Evolutionary conservation across 2,329 filamentous ascomycete genomes (phyloP), one percentile per base, ranked within the genome.

Genomic region (Cladophialophora exuberans): DNA sequence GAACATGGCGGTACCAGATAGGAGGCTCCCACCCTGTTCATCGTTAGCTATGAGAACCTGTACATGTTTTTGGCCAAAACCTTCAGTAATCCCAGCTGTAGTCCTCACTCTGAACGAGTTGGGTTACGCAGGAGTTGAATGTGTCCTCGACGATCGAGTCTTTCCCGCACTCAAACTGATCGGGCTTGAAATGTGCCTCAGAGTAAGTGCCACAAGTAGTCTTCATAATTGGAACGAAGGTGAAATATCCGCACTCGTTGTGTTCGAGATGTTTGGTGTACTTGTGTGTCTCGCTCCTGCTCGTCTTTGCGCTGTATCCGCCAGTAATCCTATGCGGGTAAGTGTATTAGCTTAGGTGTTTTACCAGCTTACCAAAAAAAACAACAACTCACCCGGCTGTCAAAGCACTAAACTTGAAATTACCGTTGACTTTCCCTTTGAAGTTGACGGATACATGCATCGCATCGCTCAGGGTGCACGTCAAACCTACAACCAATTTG

Each of bases 61-160:
- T n/a, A n/a, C n/a, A n/a, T n/a, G n/a, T n/a, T n/a, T n/a, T n/a
- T n/a, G n/a, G n/a, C n/a, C n/a, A n/a, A n/a, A n/a, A n/a, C n/a
- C n/a, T n/a, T n/a, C n/a, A n/a, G n/a, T n/a, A n/a, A n/a, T n/a
- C n/a, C n/a, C n/a, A n/a, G n/a, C n/a, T n/a, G n/a, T 28, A 10
- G 15, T 31, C 33, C 10, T 28, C 10, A 87, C 84, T 42, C 89
- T 95, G 57, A 92, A 97, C 70, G 85, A 89, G 31, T 20, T 51
- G n/a, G 10, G 23, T 33, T 18, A 20, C 33, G 35, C 53, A 56
- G 13, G 33, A 30, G 22, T 56, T 56, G 31, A n/a, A n/a, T n/a
- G n/a, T n/a, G n/a, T n/a, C n/a, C 23, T 30, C 2, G 33, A 11
- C 18, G 26, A 31, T 31, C n/a, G 30, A 31, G 30, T 31, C 2